Percentiles rank a stretch among this genome's conserved stretches.
Conservation (phyloP, 2,329 filamentous ascomycete genomes). For the Diaporthe caulivora region DNA sequence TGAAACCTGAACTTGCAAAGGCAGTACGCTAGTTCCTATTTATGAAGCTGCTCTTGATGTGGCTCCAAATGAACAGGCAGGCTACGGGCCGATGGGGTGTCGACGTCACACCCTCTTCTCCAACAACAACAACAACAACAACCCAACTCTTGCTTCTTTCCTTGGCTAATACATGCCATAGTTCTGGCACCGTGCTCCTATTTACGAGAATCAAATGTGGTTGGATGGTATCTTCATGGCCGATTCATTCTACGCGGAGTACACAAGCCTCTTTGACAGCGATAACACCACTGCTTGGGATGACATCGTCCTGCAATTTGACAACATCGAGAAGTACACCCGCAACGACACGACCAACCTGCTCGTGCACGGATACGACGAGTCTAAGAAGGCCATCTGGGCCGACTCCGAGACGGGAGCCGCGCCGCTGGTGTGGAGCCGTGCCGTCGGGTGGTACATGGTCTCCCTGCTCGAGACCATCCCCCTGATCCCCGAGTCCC, state of each 20-base stretch:
- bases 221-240: slow-evolving; percentile 58
- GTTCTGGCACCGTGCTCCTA: slow-evolving; percentile 57
- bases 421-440: slow-evolving; percentile 64
- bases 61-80: neutral
- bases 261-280: slow-evolving; percentile 43
- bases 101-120: neutral
- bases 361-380: slow-evolving; percentile 68
- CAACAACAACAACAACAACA: neutral
- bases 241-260: slow-evolving; percentile 48
- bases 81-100: neutral
- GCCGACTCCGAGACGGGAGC: slow-evolving; percentile 63
- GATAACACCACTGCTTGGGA: slow-evolving; percentile 46
- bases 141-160: neutral
- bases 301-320: slow-evolving; percentile 35
- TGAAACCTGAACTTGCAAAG: neutral
- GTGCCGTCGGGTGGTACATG: slow-evolving; percentile 67
- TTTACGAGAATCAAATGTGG: slow-evolving; percentile 59
- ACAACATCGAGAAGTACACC: slow-evolving; percentile 49
- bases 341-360: slow-evolving; percentile 54
- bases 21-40: neutral
- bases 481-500: slow-evolving; percentile 30
- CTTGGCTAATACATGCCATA: neutral
- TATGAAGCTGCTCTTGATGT: too few relatives aligned
- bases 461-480: slow-evolving; percentile 42
- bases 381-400: slow-evolving; percentile 61